phyloP scores from a whole-genome alignment of 495 filamentous ascomycete species.

The Cercophora newfieldiana region DNA sequence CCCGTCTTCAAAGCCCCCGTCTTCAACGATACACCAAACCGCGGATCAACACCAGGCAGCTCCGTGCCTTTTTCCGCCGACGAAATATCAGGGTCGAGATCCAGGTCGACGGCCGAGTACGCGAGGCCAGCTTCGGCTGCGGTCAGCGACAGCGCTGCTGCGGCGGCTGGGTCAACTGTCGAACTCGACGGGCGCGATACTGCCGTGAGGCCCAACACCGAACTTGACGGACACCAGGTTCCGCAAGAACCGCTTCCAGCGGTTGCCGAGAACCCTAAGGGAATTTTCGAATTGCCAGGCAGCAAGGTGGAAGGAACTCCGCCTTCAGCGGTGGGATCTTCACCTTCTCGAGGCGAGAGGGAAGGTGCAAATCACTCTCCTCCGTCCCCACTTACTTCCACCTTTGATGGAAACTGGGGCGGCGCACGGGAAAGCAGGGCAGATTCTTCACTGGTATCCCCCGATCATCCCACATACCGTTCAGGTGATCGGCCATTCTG shows the following conservation, averaged over 20 bases:
- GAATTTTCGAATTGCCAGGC: conserved; percentile 14
- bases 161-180: conserved; percentile 8
- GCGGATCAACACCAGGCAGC: conserved; percentile 14
- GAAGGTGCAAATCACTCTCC: neutral
- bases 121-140: conserved; percentile 8
- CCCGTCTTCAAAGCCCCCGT: conserved; percentile 28
- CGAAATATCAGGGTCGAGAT: conserved; percentile 14
- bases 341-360: neutral
- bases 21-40: conserved; percentile 21
- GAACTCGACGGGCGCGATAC: conserved; percentile 28
- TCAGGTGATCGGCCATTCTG: neutral
- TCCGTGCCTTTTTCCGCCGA: conserved; percentile 20
- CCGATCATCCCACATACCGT: neutral
- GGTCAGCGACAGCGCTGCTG: conserved; percentile 4
- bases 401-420: neutral
- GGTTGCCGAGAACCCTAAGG: conserved; percentile 13
- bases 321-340: neutral
- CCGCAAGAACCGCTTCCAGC: conserved; percentile 7
- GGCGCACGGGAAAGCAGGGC: neutral
- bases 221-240: conserved; percentile 21
- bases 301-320: neutral
- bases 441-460: neutral
- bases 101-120: conserved; percentile 8
- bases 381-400: neutral
- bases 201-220: conserved; percentile 10